These are phyloP conservation scores for Ceratopteris richardii DNA, from an alignment of 75 land plant genomes.

Conservation along the genomic window DNA sequence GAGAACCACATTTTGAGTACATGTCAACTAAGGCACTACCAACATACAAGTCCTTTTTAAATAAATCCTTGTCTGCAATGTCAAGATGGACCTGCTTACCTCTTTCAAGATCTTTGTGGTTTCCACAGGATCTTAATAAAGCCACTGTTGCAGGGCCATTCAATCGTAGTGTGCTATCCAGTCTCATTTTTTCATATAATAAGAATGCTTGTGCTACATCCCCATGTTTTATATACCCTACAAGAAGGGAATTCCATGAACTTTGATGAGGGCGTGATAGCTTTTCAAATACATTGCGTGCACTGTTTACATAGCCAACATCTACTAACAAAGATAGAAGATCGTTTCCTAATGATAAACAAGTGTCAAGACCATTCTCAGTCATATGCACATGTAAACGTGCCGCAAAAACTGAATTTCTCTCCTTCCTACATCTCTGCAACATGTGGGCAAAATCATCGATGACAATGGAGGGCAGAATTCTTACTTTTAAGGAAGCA, in stretches of 20 bases:
- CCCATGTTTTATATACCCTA: not conserved
- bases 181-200: not conserved
- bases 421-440: not conserved
- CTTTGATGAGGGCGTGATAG: not conserved
- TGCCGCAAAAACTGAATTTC: not conserved
- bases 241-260: not conserved
- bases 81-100: constrained; percentile 3
- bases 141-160: not conserved
- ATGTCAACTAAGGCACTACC: constrained; percentile 9
- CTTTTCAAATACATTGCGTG: not conserved
- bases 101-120: not conserved
- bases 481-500: too few species aligned
- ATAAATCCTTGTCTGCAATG: not conserved
- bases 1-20: constrained; percentile 12
- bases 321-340: not conserved
- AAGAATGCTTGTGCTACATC: not conserved
- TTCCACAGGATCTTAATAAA: constrained; percentile 2
- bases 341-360: not conserved
- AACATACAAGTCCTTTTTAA: constrained; percentile 2
- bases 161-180: not conserved
- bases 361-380: not conserved
- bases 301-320: not conserved
- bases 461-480: too few species aligned
- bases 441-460: not conserved
- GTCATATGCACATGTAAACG: not conserved